Base-by-base conservation (phyloP, 2,329 filamentous ascomycete genomes). In the Arthroderma uncinatum region DNA sequence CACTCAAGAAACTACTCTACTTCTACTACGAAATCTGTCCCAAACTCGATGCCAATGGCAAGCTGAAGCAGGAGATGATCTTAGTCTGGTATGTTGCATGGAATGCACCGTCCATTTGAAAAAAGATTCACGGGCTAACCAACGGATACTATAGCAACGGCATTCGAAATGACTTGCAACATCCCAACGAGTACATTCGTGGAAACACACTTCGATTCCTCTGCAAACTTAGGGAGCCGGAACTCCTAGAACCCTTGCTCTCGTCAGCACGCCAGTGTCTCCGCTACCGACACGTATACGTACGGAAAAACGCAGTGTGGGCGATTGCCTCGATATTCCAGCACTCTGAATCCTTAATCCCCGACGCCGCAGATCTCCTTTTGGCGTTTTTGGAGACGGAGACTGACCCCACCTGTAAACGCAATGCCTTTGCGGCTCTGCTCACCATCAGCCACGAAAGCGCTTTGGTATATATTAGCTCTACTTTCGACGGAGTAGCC, bases 1-100 rank as follows among this genome's bases (percentile, higher is more conserved):
- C 86, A 42, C 79, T 98, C 67, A 98, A 98, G 82, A 98, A 98
- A 79, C 81, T 98, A 60, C 82, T 98, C 57, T 98, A 98, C 76
- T 93, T 98, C 74, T 98, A 98, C 78, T 96, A 97, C 72, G 93
- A 98, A 76, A 93, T 97, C 71, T 97, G 93, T 73, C 93, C 92
- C 40, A 98, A 98, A 78, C 84, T 90, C 58, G 93, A 98, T 73
- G 79, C 85, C 56, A 85, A 79, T 69, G 93, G 93, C 68, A 98
- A 97, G 80, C 78, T 98, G 63, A 96, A 96, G 80, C 93, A 98
- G 76, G 93, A 98, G 77, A 97, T 96, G 89, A 98, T 98, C 72
- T 77, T 98, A 68, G 93, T 98, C 67, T 98, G 93, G 92, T 96
- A 76, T 64, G 79, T 57, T 54, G 33, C 19, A 21, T 21, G 55